phyloP scores from a whole-genome alignment of 306 rosid genomes.

The Sphenostylis stenocarpa region DNA sequence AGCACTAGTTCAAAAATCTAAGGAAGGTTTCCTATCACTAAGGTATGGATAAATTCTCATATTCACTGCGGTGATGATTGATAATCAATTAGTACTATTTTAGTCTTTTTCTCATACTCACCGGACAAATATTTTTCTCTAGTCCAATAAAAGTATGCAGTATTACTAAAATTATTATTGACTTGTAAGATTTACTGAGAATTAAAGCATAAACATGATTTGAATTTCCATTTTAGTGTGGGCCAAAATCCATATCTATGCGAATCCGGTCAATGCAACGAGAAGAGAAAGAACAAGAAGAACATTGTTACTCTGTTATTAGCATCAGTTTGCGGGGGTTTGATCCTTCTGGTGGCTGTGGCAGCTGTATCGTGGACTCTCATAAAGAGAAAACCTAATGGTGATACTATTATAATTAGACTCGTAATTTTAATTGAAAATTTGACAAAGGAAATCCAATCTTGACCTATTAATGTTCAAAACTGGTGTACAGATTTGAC shows the following conservation, averaged over 20 bases:
- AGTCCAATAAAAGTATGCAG: neutral
- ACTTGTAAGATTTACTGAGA: neutral
- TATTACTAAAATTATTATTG: neutral
- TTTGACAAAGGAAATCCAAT: neutral
- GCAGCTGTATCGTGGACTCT: slow-evolving; percentile 16
- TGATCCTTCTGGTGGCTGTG: neutral
- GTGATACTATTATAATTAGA: neutral
- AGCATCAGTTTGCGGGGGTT: slow-evolving; percentile 40
- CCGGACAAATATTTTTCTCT: neutral
- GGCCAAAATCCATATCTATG: slow-evolving; percentile 47
- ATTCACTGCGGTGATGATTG: neutral
- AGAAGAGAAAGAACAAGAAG: neutral
- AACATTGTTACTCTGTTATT: neutral
- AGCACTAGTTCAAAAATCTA: slow-evolving; percentile 28
- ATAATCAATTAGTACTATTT: neutral
- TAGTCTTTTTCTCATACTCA: neutral
- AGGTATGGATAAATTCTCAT: slow-evolving; percentile 30
- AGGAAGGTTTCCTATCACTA: slow-evolving; percentile 27
- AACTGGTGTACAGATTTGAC: neutral
- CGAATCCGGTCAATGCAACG: slow-evolving; percentile 22
- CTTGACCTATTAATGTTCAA: neutral
- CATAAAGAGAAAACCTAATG: slow-evolving; percentile 24
- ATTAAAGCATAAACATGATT: neutral
- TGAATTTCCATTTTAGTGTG: slow-evolving; percentile 29
- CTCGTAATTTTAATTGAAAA: neutral